These are phyloP conservation scores for Backusella australiensis DNA, from an alignment of 192 early-diverging fungal species.

Conservation along the genomic window DNA sequence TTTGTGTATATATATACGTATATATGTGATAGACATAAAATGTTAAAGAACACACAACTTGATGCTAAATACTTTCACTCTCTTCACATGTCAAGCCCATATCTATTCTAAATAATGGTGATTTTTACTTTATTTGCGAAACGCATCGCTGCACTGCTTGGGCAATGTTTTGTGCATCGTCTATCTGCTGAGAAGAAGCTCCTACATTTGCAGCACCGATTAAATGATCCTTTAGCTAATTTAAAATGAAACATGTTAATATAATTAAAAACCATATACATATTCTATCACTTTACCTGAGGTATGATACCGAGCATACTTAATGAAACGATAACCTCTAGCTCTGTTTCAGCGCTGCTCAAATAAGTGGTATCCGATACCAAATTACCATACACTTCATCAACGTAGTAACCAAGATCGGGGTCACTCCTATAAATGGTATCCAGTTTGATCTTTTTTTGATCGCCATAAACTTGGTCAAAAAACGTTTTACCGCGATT, in stretches of 20 bases:
- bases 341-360: constrained; percentile 14
- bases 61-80: background rate
- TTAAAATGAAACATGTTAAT: background rate
- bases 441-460: background rate
- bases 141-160: background rate
- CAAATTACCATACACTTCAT: constrained; percentile 23
- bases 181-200: constrained; percentile 13
- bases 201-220: constrained; percentile 23
- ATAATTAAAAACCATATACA: background rate
- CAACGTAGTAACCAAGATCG: background rate
- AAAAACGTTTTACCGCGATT: background rate
- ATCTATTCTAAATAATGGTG: background rate
- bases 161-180: constrained; percentile 8
- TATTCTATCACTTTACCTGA: constrained; percentile 7
- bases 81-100: background rate
- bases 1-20: background rate
- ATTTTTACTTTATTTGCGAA: constrained; percentile 4
- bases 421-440: background rate
- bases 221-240: constrained; percentile 22
- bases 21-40: background rate
- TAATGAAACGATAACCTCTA: constrained; percentile 3
- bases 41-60: background rate
- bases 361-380: constrained; percentile 14
- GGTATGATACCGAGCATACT: background rate
- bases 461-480: background rate